A percentile compares a stretch with the other conserved stretches of the same genome.
Evolutionary conservation across 495 filamentous ascomycete genomes (phyloP).

Genomic region (Hypoxylon crocopeplum): DNA sequence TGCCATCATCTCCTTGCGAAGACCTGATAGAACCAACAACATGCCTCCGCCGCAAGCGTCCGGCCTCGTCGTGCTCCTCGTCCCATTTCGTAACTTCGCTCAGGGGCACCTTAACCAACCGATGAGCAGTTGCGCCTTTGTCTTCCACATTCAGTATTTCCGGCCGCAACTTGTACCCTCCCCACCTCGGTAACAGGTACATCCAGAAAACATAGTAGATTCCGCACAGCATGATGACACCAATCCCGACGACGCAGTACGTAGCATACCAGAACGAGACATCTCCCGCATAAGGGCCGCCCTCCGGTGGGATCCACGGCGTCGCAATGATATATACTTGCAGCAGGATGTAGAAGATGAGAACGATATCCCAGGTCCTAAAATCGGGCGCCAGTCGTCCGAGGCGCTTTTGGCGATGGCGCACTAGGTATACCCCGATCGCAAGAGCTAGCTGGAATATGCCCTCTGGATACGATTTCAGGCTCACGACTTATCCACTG

Average conservation of each 20-base stretch:
- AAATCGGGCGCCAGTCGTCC: slow-evolving; percentile 55
- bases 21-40: not conserved
- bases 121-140: slow-evolving; percentile 56
- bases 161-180: slow-evolving; percentile 61
- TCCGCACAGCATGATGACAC: slow-evolving; percentile 55
- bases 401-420: slow-evolving; percentile 56
- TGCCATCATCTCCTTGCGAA: slow-evolving; percentile 9
- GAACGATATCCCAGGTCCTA: slow-evolving; percentile 58
- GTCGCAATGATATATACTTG: slow-evolving; percentile 65
- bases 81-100: slow-evolving; percentile 60
- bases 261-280: slow-evolving; percentile 75
- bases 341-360: slow-evolving; percentile 62
- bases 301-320: slow-evolving; percentile 70
- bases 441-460: slow-evolving; percentile 63
- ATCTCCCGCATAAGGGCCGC: slow-evolving; percentile 61
- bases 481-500: slow-evolving; percentile 58
- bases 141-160: slow-evolving; percentile 57
- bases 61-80: slow-evolving; percentile 61
- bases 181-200: slow-evolving; percentile 55
- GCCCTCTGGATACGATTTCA: slow-evolving; percentile 58
- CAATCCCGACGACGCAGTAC: slow-evolving; percentile 63
- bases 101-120: slow-evolving; percentile 61
- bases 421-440: slow-evolving; percentile 60
- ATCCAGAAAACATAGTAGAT: slow-evolving; percentile 67
- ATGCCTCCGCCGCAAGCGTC: slow-evolving; percentile 36